A percentile compares a stretch with the other conserved stretches of the same genome.
These are phyloP conservation scores for Postia placenta DNA, from an alignment of 768 basidiomycete genomes.

Conservation along the genomic window DNA sequence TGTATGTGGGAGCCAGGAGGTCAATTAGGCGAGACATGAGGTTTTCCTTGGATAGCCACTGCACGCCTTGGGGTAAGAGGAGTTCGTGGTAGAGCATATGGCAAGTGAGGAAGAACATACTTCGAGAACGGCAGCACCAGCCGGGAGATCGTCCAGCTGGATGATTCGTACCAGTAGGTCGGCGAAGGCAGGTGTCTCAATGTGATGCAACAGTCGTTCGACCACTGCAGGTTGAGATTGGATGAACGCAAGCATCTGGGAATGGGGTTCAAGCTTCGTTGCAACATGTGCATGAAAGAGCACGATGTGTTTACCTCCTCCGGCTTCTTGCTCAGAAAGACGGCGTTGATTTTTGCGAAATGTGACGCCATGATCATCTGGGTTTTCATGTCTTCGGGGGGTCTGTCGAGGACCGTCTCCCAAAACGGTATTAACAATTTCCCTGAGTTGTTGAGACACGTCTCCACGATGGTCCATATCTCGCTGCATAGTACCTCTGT, in stretches of 20 bases:
- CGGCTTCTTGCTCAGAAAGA: slow-evolving; percentile 84
- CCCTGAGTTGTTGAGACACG: slow-evolving; percentile 65
- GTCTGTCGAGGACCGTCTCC: slow-evolving; percentile 79
- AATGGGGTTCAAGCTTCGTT: slow-evolving; percentile 20
- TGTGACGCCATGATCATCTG: slow-evolving; percentile 85
- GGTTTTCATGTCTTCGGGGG: slow-evolving; percentile 82
- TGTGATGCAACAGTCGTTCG: slow-evolving; percentile 74
- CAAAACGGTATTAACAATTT: slow-evolving; percentile 84
- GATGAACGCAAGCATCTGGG: slow-evolving; percentile 90
- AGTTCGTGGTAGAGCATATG: slow-evolving; percentile 25
- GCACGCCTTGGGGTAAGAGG: slow-evolving; percentile 27
- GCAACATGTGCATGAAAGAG: slow-evolving; percentile 22
- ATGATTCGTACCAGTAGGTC: slow-evolving; percentile 89
- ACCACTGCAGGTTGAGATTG: slow-evolving; percentile 76
- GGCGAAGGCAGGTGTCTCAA: slow-evolving; percentile 86
- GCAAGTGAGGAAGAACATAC: slow-evolving; percentile 44
- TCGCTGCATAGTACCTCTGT: slow-evolving; percentile 96
- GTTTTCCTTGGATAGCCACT: slow-evolving; percentile 87
- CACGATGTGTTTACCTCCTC: slow-evolving; percentile 60
- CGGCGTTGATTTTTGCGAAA: slow-evolving; percentile 91
- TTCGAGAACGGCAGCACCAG: slow-evolving; percentile 79
- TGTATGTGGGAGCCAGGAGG: slow-evolving; percentile 73
- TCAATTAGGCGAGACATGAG: slow-evolving; percentile 78
- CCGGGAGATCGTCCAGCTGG: slow-evolving; percentile 80
- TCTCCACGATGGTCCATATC: slow-evolving; percentile 92